Base-by-base conservation (phyloP, 805 yeast species). In the Saccharomycopsis sp. region DNA sequence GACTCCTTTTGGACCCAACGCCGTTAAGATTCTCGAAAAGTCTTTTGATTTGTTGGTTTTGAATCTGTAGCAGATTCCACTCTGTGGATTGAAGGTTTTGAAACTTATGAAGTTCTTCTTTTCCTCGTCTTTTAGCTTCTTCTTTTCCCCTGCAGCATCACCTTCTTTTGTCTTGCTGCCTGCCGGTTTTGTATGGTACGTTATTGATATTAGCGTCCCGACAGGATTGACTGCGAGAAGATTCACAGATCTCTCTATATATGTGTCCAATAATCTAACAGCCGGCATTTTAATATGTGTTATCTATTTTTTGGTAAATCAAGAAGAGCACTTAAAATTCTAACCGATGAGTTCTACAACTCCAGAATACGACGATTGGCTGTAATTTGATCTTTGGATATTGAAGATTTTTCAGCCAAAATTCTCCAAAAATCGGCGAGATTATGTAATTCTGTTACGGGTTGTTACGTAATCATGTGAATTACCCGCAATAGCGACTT, bases 1-100 rank as follows among this genome's bases (percentile, higher is more conserved):
- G 55, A 84, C 86, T 2, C 85, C 85, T 56, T 77, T 73, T 3
- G 91, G 91, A 0, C 96, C 96, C 53, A 90, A 67, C 3, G 88
- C 86, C 54, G 88, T 80, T 68, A 88, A 72, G 22, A 90, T 67
- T 64, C 92, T 79, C 23, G 89, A 83, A 52, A 91, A 79, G 69
- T 90, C 96, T 68, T 89, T 89, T 53, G 78, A 72, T 63, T 85
- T 85, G 62, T 74, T 73, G 0, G 93, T 83, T 60, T 74, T 76
- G 67, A 77, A 82, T 61, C 76, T 78, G 69, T 84, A 79, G 60
- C 84, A 78, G 47, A 83, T 76, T 5, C 92, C 92, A 17, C 82
- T 74, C 17, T 73, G 77, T 1, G 91, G 79, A 67, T 89, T 90
- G 64, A 72, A 84, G 0, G 87, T 78, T 67, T 86, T 88, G 69